phyloP scores from a whole-genome alignment of 176 grass and related monocot genomes.

The Musa itinerans region DNA sequence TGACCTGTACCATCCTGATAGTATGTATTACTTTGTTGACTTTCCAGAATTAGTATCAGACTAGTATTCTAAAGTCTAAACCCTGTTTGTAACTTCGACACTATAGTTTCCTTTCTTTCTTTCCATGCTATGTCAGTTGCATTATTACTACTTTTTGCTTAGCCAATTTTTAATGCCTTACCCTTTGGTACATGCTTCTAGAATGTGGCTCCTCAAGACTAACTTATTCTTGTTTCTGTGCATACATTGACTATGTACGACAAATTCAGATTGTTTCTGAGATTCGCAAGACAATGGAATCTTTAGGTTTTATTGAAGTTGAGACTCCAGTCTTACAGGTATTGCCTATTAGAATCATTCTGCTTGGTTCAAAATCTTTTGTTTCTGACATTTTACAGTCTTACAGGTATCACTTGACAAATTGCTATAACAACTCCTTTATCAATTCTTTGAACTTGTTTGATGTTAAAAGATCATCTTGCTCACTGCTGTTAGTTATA shows the following conservation, averaged over 20 bases:
- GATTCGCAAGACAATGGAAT: conserved; percentile 95
- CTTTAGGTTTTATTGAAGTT: conserved; percentile 95
- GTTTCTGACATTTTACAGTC: background rate
- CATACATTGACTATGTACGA: background rate
- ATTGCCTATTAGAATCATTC: conserved; percentile 13
- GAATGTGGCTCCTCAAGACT: background rate
- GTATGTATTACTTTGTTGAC: too few species aligned
- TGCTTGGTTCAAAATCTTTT: conserved; percentile 6
- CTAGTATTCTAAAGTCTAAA: too few species aligned
- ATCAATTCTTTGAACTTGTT: background rate
- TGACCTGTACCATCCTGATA: too few species aligned
- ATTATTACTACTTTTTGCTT: too few species aligned
- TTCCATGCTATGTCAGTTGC: background rate
- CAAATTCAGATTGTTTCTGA: conserved; percentile 68
- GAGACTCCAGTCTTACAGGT: conserved; percentile 99
- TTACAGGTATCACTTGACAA: background rate
- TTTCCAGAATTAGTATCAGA: too few species aligned
- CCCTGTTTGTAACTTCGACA: background rate
- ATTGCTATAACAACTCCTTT: background rate
- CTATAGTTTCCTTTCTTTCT: background rate
- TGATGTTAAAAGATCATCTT: background rate
- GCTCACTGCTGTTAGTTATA: background rate
- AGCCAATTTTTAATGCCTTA: too few species aligned
- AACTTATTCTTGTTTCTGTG: background rate
- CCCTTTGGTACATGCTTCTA: too few species aligned